phyloP scores from a whole-genome alignment of 2,329 filamentous ascomycete genomes.

The Sporothrix humicola region DNA sequence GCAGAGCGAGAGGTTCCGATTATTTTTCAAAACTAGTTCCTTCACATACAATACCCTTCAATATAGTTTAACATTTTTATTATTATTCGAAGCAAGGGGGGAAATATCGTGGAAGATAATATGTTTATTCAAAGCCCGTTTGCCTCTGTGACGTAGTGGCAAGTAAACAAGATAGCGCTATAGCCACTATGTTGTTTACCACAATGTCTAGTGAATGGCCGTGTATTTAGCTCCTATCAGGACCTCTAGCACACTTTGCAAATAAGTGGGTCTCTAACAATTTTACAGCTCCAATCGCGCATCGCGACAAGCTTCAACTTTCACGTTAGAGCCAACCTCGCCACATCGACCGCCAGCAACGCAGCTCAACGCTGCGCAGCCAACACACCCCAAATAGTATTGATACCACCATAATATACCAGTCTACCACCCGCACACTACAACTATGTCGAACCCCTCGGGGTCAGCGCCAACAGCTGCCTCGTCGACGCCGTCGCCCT shows the following conservation, averaged over 20 bases:
- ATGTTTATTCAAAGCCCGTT: no score
- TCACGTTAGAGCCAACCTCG: background rate
- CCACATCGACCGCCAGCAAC: background rate
- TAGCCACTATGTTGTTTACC: no score
- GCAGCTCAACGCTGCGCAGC: background rate
- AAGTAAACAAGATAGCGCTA: no score
- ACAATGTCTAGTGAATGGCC: no score
- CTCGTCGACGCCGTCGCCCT: background rate
- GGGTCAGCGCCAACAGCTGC: background rate
- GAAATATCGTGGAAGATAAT: no score
- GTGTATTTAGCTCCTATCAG: background rate
- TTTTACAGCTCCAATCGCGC: slow-evolving; percentile 16
- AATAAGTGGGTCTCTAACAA: slow-evolving; percentile 22
- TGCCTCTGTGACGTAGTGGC: no score
- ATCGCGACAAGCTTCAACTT: slow-evolving; percentile 14
- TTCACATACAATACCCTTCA: no score
- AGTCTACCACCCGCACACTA: background rate
- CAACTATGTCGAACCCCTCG: background rate
- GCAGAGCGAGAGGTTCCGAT: no score
- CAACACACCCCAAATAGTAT: background rate
- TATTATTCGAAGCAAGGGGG: no score
- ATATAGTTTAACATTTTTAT: no score
- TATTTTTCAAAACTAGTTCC: no score
- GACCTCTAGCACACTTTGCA: background rate
- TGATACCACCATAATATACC: background rate